phyloP scores from a whole-genome alignment of 2,329 filamentous ascomycete genomes.

The Aspergillus tamarii region DNA sequence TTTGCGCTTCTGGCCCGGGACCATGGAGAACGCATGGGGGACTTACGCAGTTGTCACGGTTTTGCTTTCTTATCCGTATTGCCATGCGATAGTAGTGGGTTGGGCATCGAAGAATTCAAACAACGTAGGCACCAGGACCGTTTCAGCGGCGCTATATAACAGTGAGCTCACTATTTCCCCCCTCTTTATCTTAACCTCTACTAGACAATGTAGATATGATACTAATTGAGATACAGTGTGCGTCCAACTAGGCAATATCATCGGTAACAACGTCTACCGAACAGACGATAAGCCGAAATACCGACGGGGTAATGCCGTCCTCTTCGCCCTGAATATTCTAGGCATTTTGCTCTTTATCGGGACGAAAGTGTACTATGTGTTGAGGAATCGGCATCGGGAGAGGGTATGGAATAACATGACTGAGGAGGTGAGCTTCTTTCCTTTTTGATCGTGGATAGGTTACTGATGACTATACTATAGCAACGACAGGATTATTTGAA shows the following conservation, averaged over 20 bases:
- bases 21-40: slow-evolving; percentile 51
- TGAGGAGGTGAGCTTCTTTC: slow-evolving; percentile 34
- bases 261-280: slow-evolving; percentile 12
- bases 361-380: slow-evolving; percentile 7
- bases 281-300: slow-evolving; percentile 9
- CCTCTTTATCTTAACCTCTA: not conserved
- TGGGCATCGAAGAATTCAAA: slow-evolving; percentile 66
- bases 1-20: slow-evolving; percentile 49
- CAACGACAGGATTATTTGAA: slow-evolving; percentile 47
- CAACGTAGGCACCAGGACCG: slow-evolving; percentile 62
- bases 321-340: slow-evolving; percentile 10
- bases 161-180: not conserved
- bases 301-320: slow-evolving; percentile 6
- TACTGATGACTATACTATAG: not conserved
- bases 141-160: slow-evolving; percentile 64
- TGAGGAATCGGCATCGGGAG: slow-evolving; percentile 43
- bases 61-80: slow-evolving; percentile 59
- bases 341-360: slow-evolving; percentile 2
- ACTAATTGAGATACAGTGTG: not conserved
- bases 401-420: slow-evolving; percentile 34
- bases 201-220: not conserved
- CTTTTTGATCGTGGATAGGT: too few species aligned
- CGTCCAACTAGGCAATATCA: slow-evolving; percentile 8
- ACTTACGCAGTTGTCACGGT: slow-evolving; percentile 55
- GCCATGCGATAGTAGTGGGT: slow-evolving; percentile 62